Base-by-base conservation (phyloP, 352 stramenopile species). In the Globisporangium okanoganense region DNA sequence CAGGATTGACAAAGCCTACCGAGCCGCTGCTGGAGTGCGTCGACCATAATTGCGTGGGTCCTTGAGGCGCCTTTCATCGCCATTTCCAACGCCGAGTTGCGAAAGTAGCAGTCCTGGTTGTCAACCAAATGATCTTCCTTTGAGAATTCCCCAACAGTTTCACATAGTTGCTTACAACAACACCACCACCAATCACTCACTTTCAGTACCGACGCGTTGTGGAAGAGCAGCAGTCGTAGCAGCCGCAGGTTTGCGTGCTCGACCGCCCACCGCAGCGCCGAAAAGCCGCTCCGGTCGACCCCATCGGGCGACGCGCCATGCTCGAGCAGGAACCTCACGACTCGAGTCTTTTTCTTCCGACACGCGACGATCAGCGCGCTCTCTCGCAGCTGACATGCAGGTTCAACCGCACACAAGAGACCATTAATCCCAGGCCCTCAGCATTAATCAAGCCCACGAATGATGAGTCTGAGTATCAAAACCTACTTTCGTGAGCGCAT, bases 331-430 rank as follows among this genome's bases (percentile, higher is more conserved):
- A 85, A 71, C 35, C 67, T 68, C 12, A 77, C 56, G 12, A 65
- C 61, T 1, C 51, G 14, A 31, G 74, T 64, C 9, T 67, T 68
- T 27, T 85, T 81, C 54, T 81, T 86, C 14, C 75, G 70, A 58
- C 76, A 88, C 18, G 69, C 75, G 6, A 67, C 69, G 44, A 87
- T 85, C 5, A 86, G 52, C 0, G 74, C 74, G 3, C 71, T 83
- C 55, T 88, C 79, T 6, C 69, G 66, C 12, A 85, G 66, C 73
- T 88, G 12, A 24, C 0, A 56, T 20, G 16, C 29, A 44, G 16
- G 24, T 5, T 38, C 9, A 53, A 25, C 0, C 16, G 56, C 27
- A 20, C 12, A 20, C 10, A n/a, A 43, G 13, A 56, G 50, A 4
- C 24, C n/a, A 9, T 22, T 12, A 40, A 12, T 40, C 35, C 16